These are phyloP conservation scores for Colletotrichum sp. DNA, from an alignment of 2,329 filamentous ascomycete genomes.

Conservation along the genomic window DNA sequence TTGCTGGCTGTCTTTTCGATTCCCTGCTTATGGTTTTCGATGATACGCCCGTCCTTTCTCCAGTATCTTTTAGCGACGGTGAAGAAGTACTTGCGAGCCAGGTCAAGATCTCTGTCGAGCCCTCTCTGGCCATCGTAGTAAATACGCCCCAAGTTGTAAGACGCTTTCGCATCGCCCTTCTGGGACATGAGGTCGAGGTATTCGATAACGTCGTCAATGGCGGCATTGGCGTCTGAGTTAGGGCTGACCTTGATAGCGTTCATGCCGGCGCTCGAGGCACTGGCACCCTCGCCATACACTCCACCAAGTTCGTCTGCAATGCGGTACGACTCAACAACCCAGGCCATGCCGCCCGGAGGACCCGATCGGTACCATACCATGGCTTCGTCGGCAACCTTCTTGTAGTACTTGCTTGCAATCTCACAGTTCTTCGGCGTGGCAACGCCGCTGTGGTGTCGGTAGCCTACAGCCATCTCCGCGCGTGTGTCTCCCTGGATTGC, in stretches of 20 bases:
- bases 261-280: conserved; percentile 82
- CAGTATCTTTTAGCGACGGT: conserved; percentile 82
- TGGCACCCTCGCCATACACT: conserved; percentile 94
- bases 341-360: conserved; percentile 83
- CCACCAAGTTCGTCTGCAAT: conserved; percentile 91
- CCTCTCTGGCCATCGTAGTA: conserved; percentile 87
- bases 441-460: conserved; percentile 84
- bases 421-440: conserved; percentile 88
- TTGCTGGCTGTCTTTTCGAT: conserved; percentile 83
- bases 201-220: conserved; percentile 92
- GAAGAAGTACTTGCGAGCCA: conserved; percentile 82
- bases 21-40: conserved; percentile 70
- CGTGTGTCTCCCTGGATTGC: conserved; percentile 81
- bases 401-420: conserved; percentile 85
- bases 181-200: conserved; percentile 90
- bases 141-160: conserved; percentile 82
- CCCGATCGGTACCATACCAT: conserved; percentile 88
- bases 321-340: conserved; percentile 79
- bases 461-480: conserved; percentile 93
- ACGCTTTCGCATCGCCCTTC: conserved; percentile 87
- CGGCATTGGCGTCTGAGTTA: conserved; percentile 81
- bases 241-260: conserved; percentile 78
- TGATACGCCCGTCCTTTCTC: conserved; percentile 76
- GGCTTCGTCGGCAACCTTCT: conserved; percentile 90
- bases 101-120: conserved; percentile 73